Evolutionary conservation across 2,329 filamentous ascomycete genomes (phyloP).

Genomic region (Akanthomyces lecanii): DNA sequence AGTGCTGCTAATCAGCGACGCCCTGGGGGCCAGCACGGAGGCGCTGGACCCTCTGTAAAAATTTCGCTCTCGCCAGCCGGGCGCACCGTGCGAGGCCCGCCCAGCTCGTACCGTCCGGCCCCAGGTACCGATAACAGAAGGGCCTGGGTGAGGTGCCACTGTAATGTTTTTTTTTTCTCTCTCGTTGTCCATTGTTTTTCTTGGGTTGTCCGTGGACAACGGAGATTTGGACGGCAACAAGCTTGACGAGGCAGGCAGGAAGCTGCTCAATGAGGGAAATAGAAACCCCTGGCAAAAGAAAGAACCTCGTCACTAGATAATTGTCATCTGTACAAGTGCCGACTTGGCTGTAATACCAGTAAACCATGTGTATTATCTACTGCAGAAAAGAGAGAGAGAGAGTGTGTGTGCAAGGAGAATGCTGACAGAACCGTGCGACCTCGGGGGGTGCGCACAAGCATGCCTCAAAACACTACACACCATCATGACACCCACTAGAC

Average conservation of each 20-base stretch:
- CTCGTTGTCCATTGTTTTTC: neutral
- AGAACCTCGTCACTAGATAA: too few species aligned
- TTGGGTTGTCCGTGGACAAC: neutral
- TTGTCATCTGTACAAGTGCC: too few species aligned
- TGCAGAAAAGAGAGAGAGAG: too few species aligned
- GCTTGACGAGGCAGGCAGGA: too few species aligned
- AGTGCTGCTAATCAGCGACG: neutral
- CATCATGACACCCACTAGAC: neutral
- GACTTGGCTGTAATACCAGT: too few species aligned
- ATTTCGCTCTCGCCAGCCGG: neutral
- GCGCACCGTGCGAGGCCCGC: conserved; percentile 14
- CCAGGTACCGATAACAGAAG: conserved; percentile 10
- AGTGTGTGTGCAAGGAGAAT: neutral
- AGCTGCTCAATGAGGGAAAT: too few species aligned
- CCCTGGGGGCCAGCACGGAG: neutral
- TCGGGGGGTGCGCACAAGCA: neutral
- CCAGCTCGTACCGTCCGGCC: neutral
- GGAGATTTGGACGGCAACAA: too few species aligned
- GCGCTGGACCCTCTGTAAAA: conserved; percentile 9
- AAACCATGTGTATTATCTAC: neutral
- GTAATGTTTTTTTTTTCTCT: neutral
- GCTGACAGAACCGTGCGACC: neutral
- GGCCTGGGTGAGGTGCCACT: neutral
- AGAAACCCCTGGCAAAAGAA: too few species aligned
- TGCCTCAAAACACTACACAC: neutral